Evolutionary conservation across 2,329 filamentous ascomycete genomes (phyloP).

Genomic region (Clonostachys solani): DNA sequence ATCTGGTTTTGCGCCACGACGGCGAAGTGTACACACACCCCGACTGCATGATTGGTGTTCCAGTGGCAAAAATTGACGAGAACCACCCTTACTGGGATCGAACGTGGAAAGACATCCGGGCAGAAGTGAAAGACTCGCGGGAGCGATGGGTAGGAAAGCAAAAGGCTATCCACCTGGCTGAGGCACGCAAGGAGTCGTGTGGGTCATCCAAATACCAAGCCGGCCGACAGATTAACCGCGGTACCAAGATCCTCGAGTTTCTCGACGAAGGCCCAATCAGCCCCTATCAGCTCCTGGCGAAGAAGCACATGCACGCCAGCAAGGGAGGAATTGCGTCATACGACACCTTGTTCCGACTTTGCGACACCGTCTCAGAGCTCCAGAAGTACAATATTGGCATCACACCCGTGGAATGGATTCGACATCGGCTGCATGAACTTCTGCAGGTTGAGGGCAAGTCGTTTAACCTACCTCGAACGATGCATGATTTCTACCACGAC

Average conservation of each 20-base stretch:
- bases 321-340: conserved; percentile 42
- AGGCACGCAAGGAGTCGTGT: conserved; percentile 22
- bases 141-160: conserved; percentile 41
- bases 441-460: conserved; percentile 32
- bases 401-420: conserved; percentile 50
- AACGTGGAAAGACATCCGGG: conserved; percentile 42
- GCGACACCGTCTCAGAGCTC: conserved; percentile 48
- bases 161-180: conserved; percentile 21
- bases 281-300: conserved; percentile 52
- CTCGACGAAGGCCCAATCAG: conserved; percentile 44
- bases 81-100: conserved; percentile 52
- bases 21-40: conserved; percentile 45
- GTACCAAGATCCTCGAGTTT: conserved; percentile 46
- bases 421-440: conserved; percentile 51
- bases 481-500: conserved; percentile 54
- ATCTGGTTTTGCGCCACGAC: conserved; percentile 40
- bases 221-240: conserved; percentile 52
- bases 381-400: conserved; percentile 48
- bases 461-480: conserved; percentile 46
- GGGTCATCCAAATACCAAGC: conserved; percentile 45
- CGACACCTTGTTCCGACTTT: conserved; percentile 52
- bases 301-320: conserved; percentile 38
- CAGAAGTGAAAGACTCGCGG: conserved; percentile 35
- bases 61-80: conserved; percentile 43
- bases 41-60: conserved; percentile 46